phyloP scores from a whole-genome alignment of 805 yeast genomes.

The Candida loeiensis region DNA sequence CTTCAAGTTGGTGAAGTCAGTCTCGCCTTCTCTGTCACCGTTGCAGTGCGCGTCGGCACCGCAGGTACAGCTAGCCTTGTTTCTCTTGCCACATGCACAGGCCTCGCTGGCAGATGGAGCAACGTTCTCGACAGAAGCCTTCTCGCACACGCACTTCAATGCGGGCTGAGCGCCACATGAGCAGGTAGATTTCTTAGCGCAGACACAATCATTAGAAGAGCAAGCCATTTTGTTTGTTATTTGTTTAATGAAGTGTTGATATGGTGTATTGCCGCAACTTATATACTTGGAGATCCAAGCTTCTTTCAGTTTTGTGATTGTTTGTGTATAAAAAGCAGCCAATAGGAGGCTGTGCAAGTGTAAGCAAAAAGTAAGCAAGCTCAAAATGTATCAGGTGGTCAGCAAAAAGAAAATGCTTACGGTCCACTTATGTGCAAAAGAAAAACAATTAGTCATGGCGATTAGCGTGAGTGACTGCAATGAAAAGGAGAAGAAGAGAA shows the following conservation, averaged over 20 bases:
- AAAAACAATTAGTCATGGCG: no score
- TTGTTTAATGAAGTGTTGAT: not conserved
- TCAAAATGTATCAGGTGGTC: not conserved
- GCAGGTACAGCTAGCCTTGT: slow-evolving; percentile 53
- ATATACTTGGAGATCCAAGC: slow-evolving; percentile 1
- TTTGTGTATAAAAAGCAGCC: not conserved
- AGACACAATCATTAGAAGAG: slow-evolving; percentile 39
- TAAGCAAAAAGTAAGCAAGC: not conserved
- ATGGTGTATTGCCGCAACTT: not conserved
- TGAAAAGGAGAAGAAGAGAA: no score
- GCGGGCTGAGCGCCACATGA: slow-evolving; percentile 63
- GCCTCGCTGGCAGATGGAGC: slow-evolving; percentile 39
- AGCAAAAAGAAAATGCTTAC: not conserved
- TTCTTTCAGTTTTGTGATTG: not conserved
- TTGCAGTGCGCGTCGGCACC: slow-evolving; percentile 36
- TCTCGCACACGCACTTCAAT: slow-evolving; percentile 51
- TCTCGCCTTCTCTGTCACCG: slow-evolving; percentile 50
- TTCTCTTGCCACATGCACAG: slow-evolving; percentile 60
- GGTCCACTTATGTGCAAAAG: no score
- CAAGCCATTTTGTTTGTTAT: slow-evolving; percentile 12
- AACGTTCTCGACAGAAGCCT: slow-evolving; percentile 50
- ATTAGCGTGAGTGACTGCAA: no score
- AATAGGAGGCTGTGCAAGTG: no score
- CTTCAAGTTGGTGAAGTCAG: slow-evolving; percentile 48
- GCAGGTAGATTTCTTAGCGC: slow-evolving; percentile 61